Evolutionary conservation across 1,284 basidiomycete species (phyloP), one percentile per base, ranked within the genome.

Genomic region (Ceratobasidium sp.): DNA sequence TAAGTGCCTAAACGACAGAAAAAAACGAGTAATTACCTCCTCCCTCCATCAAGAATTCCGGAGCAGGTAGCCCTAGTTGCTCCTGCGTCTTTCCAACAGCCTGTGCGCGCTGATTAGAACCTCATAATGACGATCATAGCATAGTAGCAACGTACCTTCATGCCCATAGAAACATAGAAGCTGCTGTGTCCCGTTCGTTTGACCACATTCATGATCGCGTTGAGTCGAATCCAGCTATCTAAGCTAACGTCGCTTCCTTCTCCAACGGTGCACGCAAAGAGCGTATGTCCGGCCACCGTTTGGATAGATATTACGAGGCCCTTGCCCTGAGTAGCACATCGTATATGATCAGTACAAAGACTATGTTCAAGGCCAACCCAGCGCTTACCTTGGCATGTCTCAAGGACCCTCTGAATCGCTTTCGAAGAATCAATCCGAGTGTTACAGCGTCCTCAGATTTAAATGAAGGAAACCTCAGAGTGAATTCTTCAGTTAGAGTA

Each of bases 251-350:
- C 92, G 16, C 75, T 73, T 14, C 89, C 89, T 43, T 93, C 91
- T 16, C 91, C 91, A 49, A 92, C 91, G 0, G 92, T 92, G 77
- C 92, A 94, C 1, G 91, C 85, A 79, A 94, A 94, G 44, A 94
- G 82, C 0, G 87, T 88, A 77, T 94, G 91, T 0, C 92, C 92
- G 1, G 88, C 88, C 74, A 92, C 88, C 18, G 89, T 88, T 59
- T 76, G 73, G 73, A 93, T 87, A 14, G 90, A 89, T 74, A 93
- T 87, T 55, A 92, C 88, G 73, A 92, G 85, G 28, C 92, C 92
- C 78, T 91, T 91, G 35, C 92, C 92, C 78, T 89, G 90, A 18
- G 84, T 64, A 38, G 35, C 14, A 41, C 13, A 18, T 30, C 38
- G 14, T 28, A 30, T 28, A 14, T 30, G 13, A 26, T 47, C 18